Evolutionary conservation across 495 filamentous ascomycete genomes (phyloP), one percentile per base, ranked within the genome.

Genomic region (Penicillium cataractarum): DNA sequence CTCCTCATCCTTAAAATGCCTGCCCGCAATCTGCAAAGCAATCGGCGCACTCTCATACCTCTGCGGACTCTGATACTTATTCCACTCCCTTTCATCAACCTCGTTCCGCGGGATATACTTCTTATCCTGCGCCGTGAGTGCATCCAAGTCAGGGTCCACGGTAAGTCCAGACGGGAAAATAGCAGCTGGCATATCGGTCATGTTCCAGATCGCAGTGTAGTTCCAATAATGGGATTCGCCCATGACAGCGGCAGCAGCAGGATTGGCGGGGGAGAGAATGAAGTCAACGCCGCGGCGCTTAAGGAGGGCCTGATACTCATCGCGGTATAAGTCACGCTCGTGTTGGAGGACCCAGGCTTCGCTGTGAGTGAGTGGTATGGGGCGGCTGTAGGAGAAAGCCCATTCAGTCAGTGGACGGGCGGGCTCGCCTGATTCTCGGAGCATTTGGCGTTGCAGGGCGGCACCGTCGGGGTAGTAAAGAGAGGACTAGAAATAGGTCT

Each of bases 121-220:
- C 57, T 57, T 62, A 62, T 75, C 71, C 8, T 67, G 35, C 9
- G 64, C 68, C 4, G 58, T 63, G 10, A 71, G 57, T 4, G 42
- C 46, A 68, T 77, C 76, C 49, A 76, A 39, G 50, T 75, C 69
- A 9, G 67, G 22, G 50, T 84, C 82, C 15, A 85, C 82, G 21
- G 71, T 71, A 10, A 81, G 64, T 1, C 82, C 80, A 0, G 71
- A 73, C 0, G 86, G 87, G 65, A 90, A 87, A 0, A 86, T 76
- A 3, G 78, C 71, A 22, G 80, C 83, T 10, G 87, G 90, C 62
- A 88, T 87, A 67, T 92, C 88, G 0, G 92, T 73, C 37, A 91
- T 65, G 65, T 93, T 92, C 89, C 89, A 93, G 61, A 90, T 84
- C 3, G 80, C 76, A 0, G 88, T 90, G 56, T 92, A 93, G 15